Evolutionary conservation across 2,329 filamentous ascomycete genomes (phyloP), one percentile per base, ranked within the genome.

Genomic region (Pseudogymnoascus sp.): DNA sequence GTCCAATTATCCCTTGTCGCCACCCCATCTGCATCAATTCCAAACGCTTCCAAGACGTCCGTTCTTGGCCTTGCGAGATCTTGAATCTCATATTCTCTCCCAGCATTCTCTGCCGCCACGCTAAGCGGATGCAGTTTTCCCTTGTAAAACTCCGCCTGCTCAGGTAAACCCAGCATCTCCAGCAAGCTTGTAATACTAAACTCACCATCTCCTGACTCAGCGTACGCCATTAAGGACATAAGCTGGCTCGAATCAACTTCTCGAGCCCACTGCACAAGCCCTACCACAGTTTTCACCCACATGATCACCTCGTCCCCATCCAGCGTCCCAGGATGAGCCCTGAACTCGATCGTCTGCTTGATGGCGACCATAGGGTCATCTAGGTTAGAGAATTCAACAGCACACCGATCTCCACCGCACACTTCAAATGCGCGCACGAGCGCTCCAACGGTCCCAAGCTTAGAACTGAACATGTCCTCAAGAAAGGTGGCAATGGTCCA

Each of bases 291-390:
- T 16, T 60, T 43, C 11, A 68, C 64, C 71, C 71, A 72, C 25
- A 59, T 64, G 0, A 6, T 14, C 3, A 69, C 60, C 4, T 12
- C 61, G 0, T 60, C 55, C 0, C 61, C 35, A 62, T 69, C 66
- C 4, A 72, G 21, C 1, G 65, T 64, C 0, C 65, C 71, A 11
- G 59, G 61, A 60, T 72, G 69, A 25, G 71, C 67, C 2, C 70
- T 60, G 59, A 70, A 72, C 40, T 73, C 70, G 9, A 72, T 62
- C 4, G 69, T 70, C 14, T 59, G 58, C 55, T 11, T 61, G 7
- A 55, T 6, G 5, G 16, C 16, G 28, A 55, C 49, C 49, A 33
- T 33, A 55, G 49, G 49, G 28, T 55, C 49, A 33, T 55, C 28
- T 21, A 55, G 49, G 16, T 35, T 55, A 11, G 28, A 33, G 16